Base-by-base conservation (phyloP, 495 filamentous ascomycete species). In the Trichoderma parareesei region DNA sequence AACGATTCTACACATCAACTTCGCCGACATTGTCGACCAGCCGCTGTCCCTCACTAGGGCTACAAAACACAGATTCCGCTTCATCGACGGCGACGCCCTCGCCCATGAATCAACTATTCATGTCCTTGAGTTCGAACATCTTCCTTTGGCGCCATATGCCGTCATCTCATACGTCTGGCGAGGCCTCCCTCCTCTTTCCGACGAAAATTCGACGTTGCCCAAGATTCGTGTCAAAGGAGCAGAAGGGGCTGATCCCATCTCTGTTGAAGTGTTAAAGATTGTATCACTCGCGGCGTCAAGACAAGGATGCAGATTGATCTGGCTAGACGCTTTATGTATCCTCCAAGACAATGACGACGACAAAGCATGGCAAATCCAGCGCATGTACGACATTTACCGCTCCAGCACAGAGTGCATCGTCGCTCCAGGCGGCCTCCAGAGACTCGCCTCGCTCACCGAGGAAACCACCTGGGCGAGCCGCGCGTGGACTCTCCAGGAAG, bases 331-430 rank as follows among this genome's bases (percentile, higher is more conserved):
- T 14, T 27, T 64, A 7, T 64, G 63, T 48, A 64, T 64, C 42
- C 38, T 55, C 2, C 63, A 64, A n/a, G 63, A 10, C 6, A 5
- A 59, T 10, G 33, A 18, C 8, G 27, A 40, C 18, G 63, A 68
- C 60, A 68, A 68, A 27, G n/a, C 40, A 16, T 53, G 48, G 18
- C 65, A 67, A 37, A 57, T 67, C 38, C 60, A 61, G 46, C 64
- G 64, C 38, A 67, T 67, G 65, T 48, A 48, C 35, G 60, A 65
- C 46, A 66, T 67, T 14, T 67, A 67, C 38, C 42, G 41, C 13
- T n/a, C 20, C n/a, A 44, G 59, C 60, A 57, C 13, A n/a, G 27
- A 33, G 27, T 57, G 53, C 27, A 57, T 57, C 53, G 53, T 57
- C 16, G 53, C 33, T 11, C 53, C 53, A 10, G 53, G 53, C 33